phyloP scores from a whole-genome alignment of 2,329 filamentous ascomycete species.

The Botrytis tulipae region DNA sequence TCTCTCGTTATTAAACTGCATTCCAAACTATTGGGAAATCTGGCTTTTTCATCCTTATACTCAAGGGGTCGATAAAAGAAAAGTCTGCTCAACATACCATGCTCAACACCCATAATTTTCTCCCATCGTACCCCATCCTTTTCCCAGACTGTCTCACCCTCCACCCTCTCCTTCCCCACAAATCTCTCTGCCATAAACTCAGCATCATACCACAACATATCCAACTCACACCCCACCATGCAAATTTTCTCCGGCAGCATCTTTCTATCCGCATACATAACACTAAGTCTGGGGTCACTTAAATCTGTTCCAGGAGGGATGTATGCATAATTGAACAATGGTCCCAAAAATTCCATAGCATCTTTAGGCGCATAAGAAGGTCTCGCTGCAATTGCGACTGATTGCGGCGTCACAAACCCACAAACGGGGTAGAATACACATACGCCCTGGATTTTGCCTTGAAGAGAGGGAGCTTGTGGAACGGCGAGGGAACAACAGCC shows the following conservation, averaged over 20 bases:
- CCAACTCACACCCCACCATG: slow-evolving; percentile 29
- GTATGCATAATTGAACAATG: slow-evolving; percentile 28
- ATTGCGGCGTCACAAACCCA: slow-evolving; percentile 40
- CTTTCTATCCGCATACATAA: slow-evolving; percentile 24
- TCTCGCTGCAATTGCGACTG: slow-evolving; percentile 34
- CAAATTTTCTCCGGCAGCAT: slow-evolving; percentile 26
- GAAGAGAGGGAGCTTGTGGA: slow-evolving; percentile 41
- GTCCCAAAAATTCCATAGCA: slow-evolving; percentile 18
- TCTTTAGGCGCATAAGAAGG: slow-evolving; percentile 30
- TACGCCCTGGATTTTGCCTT: slow-evolving; percentile 37
- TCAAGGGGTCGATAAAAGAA: neutral
- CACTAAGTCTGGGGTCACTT: slow-evolving; percentile 28
- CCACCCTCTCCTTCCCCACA: slow-evolving; percentile 17
- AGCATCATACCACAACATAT: slow-evolving; percentile 32
- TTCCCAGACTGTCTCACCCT: slow-evolving; percentile 12
- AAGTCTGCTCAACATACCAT: slow-evolving; percentile 13
- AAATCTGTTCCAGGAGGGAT: slow-evolving; percentile 25
- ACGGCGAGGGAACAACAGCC: slow-evolving; percentile 48
- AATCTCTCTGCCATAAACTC: slow-evolving; percentile 27
- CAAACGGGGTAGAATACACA: slow-evolving; percentile 46
- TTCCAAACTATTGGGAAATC: neutral
- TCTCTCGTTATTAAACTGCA: neutral
- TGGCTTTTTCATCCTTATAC: neutral
- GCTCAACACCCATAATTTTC: slow-evolving; percentile 15
- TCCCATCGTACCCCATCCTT: slow-evolving; percentile 18